Conservation (phyloP, 805 yeast species). For the Pichia scutulata region DNA sequence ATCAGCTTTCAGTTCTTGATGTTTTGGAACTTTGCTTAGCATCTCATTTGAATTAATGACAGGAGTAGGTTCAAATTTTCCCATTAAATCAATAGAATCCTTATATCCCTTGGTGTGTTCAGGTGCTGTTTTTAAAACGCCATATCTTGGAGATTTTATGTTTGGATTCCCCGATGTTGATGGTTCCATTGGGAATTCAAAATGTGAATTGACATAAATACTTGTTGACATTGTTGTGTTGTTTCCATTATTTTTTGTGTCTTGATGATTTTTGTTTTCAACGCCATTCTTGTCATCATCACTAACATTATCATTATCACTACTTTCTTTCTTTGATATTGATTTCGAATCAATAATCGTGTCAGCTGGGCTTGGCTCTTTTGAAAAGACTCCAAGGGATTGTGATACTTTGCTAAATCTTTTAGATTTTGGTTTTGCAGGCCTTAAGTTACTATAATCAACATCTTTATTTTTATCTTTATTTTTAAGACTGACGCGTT, state of each 20-base stretch:
- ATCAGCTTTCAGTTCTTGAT: no score
- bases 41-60: no score
- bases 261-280: not conserved
- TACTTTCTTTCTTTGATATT: not conserved
- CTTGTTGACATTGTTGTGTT: conserved; percentile 13
- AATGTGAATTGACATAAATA: conserved; percentile 26
- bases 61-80: no score
- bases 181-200: conserved; percentile 25
- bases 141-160: conserved; percentile 2
- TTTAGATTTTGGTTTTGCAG: conserved; percentile 8
- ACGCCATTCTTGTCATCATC: not conserved
- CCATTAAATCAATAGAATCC: conserved; percentile 13
- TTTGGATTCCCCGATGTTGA: not conserved
- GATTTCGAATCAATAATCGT: not conserved
- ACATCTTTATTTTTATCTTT: not conserved
- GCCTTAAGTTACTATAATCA: conserved; percentile 1
- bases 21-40: no score
- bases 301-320: not conserved
- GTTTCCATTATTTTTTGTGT: not conserved
- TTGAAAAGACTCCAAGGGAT: conserved; percentile 1
- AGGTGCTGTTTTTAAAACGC: conserved; percentile 3
- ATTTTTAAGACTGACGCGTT: not conserved
- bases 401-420: conserved; percentile 2
- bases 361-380: not conserved
- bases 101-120: conserved; percentile 7